Base-by-base conservation (phyloP, 2,329 filamentous ascomycete species). In the Epichloe uncinata region DNA sequence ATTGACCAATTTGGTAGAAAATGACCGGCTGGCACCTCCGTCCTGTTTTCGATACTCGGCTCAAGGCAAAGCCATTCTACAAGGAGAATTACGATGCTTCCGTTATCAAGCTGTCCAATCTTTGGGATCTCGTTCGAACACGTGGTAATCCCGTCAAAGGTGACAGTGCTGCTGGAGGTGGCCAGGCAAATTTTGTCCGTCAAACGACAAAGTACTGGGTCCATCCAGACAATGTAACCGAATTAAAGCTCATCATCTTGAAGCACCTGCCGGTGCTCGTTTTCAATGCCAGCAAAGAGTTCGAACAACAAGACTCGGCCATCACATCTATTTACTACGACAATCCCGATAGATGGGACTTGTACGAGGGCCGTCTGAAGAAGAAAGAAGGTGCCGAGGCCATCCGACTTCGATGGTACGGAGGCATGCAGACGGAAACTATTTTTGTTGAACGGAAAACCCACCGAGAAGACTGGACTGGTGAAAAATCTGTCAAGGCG, bases 161-260 rank as follows among this genome's bases (percentile, higher is more conserved):
- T 51, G 93, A 98, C 66, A 87, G 88, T 57, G 74, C 90, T 7
- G 93, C 93, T 15, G 93, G 93, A 59, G 93, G 91, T 50, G 81
- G 78, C 55, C 93, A 98, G 68, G 91, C 90, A 63, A 97, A 85
- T 73, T 98, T 98, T 63, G 82, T 98, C 54, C 86, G 93, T 52
- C 87, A 97, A 64, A 98, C 93, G 0, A 98, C 93, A 34, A 98
- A 98, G 69, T 98, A 98, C 72, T 98, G 93, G 93, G 93, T 98
- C 43, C 93, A 98, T 63, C 87, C 87, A 3, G 93, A 97, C 68
- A 98, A 98, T 63, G 93, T 98, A 59, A 97, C 93, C 5, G 93
- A 98, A 70, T 70, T 98, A 54, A 98, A 98, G 73, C 82, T 98
- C 66, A 91, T 98, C 63, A 90, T 98, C 62, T 74, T 98, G 48